Evolutionary conservation across 148 eudicot genomes (phyloP).

Genomic region (Bassia scoparia): DNA sequence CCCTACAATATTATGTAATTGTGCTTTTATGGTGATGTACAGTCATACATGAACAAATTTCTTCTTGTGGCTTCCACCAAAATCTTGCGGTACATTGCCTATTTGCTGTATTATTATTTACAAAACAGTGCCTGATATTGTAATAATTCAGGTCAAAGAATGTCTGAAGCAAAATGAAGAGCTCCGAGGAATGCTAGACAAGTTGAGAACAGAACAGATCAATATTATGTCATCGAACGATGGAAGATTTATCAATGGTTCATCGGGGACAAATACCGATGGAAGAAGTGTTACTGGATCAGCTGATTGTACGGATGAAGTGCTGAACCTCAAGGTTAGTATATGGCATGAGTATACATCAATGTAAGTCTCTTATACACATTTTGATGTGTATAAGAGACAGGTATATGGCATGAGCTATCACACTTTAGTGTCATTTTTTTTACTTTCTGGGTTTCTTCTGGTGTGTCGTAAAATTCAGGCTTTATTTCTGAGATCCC

Average conservation of each 20-base stretch:
- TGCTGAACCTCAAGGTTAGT: slow-evolving; percentile 65
- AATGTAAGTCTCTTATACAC: too few relatives aligned
- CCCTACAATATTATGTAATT: not conserved
- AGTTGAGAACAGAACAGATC: slow-evolving; percentile 61
- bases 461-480: not conserved
- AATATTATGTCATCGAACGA: slow-evolving; percentile 32
- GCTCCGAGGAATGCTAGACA: slow-evolving; percentile 73
- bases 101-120: not conserved
- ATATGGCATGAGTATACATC: slow-evolving; percentile 14
- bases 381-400: too few relatives aligned
- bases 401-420: slow-evolving; percentile 20
- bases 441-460: not conserved
- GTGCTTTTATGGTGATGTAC: slow-evolving; percentile 4
- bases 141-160: slow-evolving; percentile 63
- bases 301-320: slow-evolving; percentile 42
- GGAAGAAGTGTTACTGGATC: slow-evolving; percentile 30
- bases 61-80: not conserved
- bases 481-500: not conserved
- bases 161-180: slow-evolving; percentile 86
- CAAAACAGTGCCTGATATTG: not conserved
- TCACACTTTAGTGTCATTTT: not conserved
- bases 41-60: not conserved
- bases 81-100: not conserved
- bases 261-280: slow-evolving; percentile 25
- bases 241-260: slow-evolving; percentile 20